These are phyloP conservation scores for Fraxinus paxiana DNA, from an alignment of 305 asterid genomes.

Conservation along the genomic window DNA sequence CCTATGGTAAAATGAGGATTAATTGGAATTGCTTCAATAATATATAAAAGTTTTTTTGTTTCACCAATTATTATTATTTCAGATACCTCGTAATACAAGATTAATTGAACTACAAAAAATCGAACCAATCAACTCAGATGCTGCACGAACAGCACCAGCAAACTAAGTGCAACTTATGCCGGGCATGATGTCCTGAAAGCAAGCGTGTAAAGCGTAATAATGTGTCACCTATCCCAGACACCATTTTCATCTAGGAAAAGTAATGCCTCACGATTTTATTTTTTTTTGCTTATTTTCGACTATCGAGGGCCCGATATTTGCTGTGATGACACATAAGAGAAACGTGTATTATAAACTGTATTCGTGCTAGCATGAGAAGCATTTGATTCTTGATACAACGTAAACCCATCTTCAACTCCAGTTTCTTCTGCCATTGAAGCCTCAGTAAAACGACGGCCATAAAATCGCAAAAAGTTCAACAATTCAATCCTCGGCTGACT, in stretches of 20 bases:
- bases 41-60: too few relatives aligned
- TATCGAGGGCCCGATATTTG: slow-evolving; percentile 60
- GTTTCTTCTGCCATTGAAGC: slow-evolving; percentile 29
- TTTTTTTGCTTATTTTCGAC: not conserved
- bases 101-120: too few relatives aligned
- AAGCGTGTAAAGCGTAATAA: not conserved
- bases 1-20: too few relatives aligned
- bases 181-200: not conserved
- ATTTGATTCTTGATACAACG: slow-evolving; percentile 26
- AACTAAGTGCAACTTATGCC: not conserved
- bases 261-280: not conserved
- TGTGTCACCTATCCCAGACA: not conserved
- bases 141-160: not conserved
- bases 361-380: slow-evolving; percentile 27
- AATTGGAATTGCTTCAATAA: too few relatives aligned
- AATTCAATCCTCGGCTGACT: slow-evolving; percentile 40
- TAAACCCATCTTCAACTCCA: slow-evolving; percentile 17
- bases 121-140: not conserved
- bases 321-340: slow-evolving; percentile 44
- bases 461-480: slow-evolving; percentile 52
- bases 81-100: too few relatives aligned
- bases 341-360: slow-evolving; percentile 27
- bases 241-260: not conserved
- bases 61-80: too few relatives aligned
- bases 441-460: slow-evolving; percentile 42